Evolutionary conservation across 345 rosid genomes (phyloP).

Genomic region (Camelina laxa): DNA sequence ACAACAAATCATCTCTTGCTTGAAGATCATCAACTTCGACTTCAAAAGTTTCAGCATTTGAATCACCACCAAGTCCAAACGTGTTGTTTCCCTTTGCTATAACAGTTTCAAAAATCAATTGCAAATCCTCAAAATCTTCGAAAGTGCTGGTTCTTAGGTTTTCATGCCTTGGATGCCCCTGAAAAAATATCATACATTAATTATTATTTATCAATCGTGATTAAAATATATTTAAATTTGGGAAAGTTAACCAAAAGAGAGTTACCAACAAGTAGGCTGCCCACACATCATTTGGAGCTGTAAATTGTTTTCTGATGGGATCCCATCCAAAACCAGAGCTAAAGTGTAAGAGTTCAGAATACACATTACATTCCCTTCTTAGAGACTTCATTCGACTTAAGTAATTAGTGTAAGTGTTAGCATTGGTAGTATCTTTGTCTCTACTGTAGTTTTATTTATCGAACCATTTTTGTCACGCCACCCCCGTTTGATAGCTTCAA

Average conservation of each 20-base stretch:
- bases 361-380: neutral
- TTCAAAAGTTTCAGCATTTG: too few relatives aligned
- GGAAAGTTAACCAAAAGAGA: too few relatives aligned
- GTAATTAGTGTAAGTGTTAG: neutral
- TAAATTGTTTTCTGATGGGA: neutral
- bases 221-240: neutral
- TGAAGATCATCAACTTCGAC: too few relatives aligned
- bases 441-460: neutral
- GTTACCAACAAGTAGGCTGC: neutral
- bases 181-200: too few relatives aligned
- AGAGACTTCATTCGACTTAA: neutral
- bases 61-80: too few relatives aligned
- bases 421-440: neutral
- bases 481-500: neutral
- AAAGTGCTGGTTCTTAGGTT: too few relatives aligned
- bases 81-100: too few relatives aligned
- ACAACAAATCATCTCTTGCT: too few relatives aligned
- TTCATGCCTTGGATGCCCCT: too few relatives aligned
- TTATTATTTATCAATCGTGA: too few relatives aligned
- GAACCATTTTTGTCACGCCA: neutral
- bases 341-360: neutral
- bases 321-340: neutral
- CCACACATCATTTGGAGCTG: neutral
- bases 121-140: too few relatives aligned
- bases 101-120: too few relatives aligned